Evolutionary conservation across 2,329 filamentous ascomycete species (phyloP).

Genomic region (Xylaria sp.): DNA sequence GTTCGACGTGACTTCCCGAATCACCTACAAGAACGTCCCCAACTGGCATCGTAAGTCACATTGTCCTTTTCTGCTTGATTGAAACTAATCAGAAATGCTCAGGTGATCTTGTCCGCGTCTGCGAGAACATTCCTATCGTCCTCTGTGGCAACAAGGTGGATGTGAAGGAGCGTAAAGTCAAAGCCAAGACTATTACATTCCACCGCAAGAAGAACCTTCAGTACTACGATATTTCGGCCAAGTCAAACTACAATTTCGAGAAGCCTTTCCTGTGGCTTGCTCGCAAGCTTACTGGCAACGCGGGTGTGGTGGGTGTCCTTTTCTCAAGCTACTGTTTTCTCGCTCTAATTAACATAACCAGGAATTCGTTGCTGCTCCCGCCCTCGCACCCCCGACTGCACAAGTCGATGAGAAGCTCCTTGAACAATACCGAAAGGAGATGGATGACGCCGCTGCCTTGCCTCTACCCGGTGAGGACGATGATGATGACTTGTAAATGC

Average conservation of each 20-base stretch:
- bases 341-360: constrained; percentile 48
- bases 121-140: constrained; percentile 98
- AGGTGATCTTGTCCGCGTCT: constrained; percentile 98
- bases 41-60: constrained; percentile 96
- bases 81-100: constrained; percentile 25
- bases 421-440: constrained; percentile 84
- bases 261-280: constrained; percentile 99
- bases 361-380: constrained; percentile 96
- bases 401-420: constrained; percentile 84
- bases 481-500: constrained; percentile 66
- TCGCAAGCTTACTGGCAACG: constrained; percentile 96
- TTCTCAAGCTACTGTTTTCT: constrained; percentile 1
- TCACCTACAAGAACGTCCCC: constrained; percentile 99
- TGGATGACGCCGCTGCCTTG: constrained; percentile 77
- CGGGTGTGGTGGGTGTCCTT: constrained; percentile 67
- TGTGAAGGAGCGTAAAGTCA: constrained; percentile 99
- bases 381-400: constrained; percentile 92
- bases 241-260: constrained; percentile 99
- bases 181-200: constrained; percentile 99
- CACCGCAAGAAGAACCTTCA: constrained; percentile 99
- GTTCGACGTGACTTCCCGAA: constrained; percentile 99
- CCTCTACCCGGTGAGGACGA: constrained; percentile 96
- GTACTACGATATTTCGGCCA: constrained; percentile 99
- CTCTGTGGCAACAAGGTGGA: constrained; percentile 99
- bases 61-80: constrained; percentile 4